Evolutionary conservation across 306 rosid species (phyloP), one percentile per base, ranked within the genome.

Genomic region (Cyamopsis tetragonoloba): DNA sequence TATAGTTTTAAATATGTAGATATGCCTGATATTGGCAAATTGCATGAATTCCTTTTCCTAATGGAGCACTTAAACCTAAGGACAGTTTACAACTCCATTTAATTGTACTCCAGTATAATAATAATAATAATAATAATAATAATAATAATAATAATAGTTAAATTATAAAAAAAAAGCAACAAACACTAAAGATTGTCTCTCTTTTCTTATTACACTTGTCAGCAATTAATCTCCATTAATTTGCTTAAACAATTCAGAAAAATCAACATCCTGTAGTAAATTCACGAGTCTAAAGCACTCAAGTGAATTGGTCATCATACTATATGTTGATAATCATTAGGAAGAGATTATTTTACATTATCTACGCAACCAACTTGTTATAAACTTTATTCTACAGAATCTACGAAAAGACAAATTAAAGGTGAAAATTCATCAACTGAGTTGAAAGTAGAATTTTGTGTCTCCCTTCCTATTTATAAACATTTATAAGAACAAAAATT

Each of bases 321-420:
- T 35, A 14, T 35, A 14, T 83, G 62, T 55, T 53, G 55, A 72
- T 56, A 81, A 77, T 81, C 50, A 81, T 77, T 55, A 62, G 77
- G 2, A 71, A 65, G 0, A 54, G 23, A 56, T 72, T 81, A 77
- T 47, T 47, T 30, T 72, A 81, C 74, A 73, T 81, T 77, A 81
- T 81, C 82, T 68, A 13, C 43, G 30, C 67, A 48, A 68, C 77
- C 85, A 81, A 81, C 85, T 73, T 81, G 82, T 62, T 22, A 32
- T 20, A 54, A 51, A 27, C 42, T 73, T 73, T 49, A 38, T 53
- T 56, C 57, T 31, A 34, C 44, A 68, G 19, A 61, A 34, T 79
- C 62, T 79, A 72, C 64, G 14, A 67, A n/a, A 39, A 35, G 15
- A 20, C 55, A 44, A n/a, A n/a, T n/a, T n/a, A n/a, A 5, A 23